These are phyloP conservation scores for Fusarium tricinctum DNA, from an alignment of 2,329 filamentous ascomycete species.

Conservation along the genomic window DNA sequence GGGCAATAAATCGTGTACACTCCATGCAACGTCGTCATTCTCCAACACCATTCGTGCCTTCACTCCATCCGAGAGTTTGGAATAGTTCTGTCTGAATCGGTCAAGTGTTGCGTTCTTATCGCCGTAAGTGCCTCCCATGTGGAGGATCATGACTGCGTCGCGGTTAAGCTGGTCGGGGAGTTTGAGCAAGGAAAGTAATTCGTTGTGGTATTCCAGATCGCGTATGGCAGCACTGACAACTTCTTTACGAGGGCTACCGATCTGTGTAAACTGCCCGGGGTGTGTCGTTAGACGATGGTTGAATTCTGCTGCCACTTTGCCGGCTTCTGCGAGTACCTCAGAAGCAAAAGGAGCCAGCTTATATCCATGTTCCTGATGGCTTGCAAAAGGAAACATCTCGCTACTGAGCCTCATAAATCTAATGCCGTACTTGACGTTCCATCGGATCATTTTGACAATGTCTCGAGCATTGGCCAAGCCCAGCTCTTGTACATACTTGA, in stretches of 20 bases:
- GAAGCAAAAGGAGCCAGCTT: constrained; percentile 86
- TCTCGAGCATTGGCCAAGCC: constrained; percentile 87
- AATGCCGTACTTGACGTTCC: constrained; percentile 94
- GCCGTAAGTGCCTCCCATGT: constrained; percentile 92
- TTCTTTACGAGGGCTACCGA: constrained; percentile 83
- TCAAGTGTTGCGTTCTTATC: constrained; percentile 85
- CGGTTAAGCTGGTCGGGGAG: constrained; percentile 83
- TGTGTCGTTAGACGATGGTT: constrained; percentile 91
- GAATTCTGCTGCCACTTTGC: constrained; percentile 80
- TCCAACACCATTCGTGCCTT: constrained; percentile 89
- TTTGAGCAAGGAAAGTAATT: constrained; percentile 82
- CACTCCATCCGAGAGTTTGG: constrained; percentile 73
- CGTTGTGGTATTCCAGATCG: constrained; percentile 89
- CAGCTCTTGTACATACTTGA: constrained; percentile 80
- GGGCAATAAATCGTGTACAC: constrained; percentile 90
- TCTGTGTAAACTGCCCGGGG: constrained; percentile 92
- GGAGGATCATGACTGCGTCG: constrained; percentile 94
- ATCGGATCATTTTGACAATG: constrained; percentile 85
- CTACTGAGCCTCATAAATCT: constrained; percentile 93
- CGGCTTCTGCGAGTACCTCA: constrained; percentile 80
- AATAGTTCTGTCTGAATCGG: constrained; percentile 83
- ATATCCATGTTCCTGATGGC: constrained; percentile 89
- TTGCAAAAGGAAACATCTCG: constrained; percentile 98
- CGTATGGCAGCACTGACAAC: constrained; percentile 83
- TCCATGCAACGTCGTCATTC: constrained; percentile 94